Evolutionary conservation across 2,329 filamentous ascomycete species (phyloP).

Genomic region (Microdochium paspali): DNA sequence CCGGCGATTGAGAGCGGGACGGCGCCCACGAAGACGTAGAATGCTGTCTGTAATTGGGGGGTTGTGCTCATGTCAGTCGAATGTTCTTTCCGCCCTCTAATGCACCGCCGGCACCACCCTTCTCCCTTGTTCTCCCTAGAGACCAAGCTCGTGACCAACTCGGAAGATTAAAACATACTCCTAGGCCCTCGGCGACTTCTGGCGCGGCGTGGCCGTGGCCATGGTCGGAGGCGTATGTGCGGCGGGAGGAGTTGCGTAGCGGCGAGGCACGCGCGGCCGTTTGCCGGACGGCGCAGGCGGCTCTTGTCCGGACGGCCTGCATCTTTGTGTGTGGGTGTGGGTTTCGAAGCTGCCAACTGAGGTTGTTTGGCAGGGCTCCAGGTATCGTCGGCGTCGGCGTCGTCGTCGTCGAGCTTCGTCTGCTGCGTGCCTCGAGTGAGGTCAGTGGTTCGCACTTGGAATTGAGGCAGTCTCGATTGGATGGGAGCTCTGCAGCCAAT

Average conservation of each 20-base stretch:
- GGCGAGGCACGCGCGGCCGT: constrained; percentile 15
- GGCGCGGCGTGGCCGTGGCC: constrained; percentile 29
- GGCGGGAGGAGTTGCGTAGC: constrained; percentile 16
- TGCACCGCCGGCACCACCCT: constrained; percentile 1
- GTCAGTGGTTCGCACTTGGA: constrained; percentile 6
- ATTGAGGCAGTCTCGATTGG: constrained; percentile 10
- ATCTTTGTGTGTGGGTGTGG: constrained; percentile 10
- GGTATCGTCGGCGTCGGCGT: not conserved
- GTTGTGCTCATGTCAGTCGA: constrained; percentile 2
- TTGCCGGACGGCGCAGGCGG: constrained; percentile 27
- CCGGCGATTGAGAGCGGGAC: constrained; percentile 33
- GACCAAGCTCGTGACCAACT: not conserved
- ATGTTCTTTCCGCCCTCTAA: constrained; percentile 3
- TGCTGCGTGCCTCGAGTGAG: constrained; percentile 1
- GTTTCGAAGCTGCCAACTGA: constrained; percentile 20
- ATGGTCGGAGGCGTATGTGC: constrained; percentile 43
- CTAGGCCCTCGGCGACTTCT: constrained; percentile 41
- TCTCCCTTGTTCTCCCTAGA: not conserved
- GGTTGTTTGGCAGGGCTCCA: not conserved
- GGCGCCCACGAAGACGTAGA: constrained; percentile 34
- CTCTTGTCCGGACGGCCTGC: constrained; percentile 33
- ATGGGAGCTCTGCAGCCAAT: constrained; percentile 12
- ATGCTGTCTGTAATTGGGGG: constrained; percentile 29
- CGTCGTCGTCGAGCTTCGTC: not conserved
- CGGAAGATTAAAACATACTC: constrained; percentile 32